Percentiles rank a stretch among this genome's conserved stretches.
These are phyloP conservation scores for Cucurbitaria berberidis DNA, from an alignment of 2,329 filamentous ascomycete species.

Conservation along the genomic window DNA sequence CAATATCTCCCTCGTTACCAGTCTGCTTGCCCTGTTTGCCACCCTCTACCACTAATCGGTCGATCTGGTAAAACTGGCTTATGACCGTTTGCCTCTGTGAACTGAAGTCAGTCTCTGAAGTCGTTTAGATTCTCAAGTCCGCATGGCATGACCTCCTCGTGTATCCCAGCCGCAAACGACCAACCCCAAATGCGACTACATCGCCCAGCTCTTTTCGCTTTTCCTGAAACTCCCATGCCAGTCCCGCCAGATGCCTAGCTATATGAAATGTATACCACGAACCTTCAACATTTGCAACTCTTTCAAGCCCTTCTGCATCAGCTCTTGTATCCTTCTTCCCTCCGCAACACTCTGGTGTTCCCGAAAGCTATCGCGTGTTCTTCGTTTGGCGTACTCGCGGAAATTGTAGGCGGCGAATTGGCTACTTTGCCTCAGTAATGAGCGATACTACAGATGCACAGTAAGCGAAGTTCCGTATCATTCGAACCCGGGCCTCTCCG, in stretches of 20 bases:
- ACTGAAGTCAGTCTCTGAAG: constrained; percentile 46
- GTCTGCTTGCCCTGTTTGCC: constrained; percentile 78
- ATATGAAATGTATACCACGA: constrained; percentile 35
- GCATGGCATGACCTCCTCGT: not conserved
- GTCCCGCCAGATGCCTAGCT: not conserved
- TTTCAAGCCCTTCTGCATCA: constrained; percentile 86
- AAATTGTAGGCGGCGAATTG: constrained; percentile 98
- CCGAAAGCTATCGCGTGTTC: constrained; percentile 88
- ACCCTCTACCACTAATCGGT: constrained; percentile 89
- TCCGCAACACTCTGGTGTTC: constrained; percentile 78
- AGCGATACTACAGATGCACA: constrained; percentile 73
- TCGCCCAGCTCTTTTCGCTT: not conserved
- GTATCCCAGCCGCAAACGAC: not conserved
- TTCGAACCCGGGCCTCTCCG: not conserved
- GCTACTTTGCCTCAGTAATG: constrained; percentile 81
- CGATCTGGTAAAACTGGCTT: constrained; percentile 92
- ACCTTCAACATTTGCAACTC: constrained; percentile 93
- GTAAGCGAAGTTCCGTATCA: constrained; percentile 5
- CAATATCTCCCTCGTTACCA: constrained; percentile 68
- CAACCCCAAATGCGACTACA: not conserved
- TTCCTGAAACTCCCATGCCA: not conserved
- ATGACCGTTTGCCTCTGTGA: constrained; percentile 89
- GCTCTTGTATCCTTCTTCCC: constrained; percentile 78
- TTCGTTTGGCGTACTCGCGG: constrained; percentile 90
- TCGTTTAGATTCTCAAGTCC: not conserved